Percentiles rank a stretch among this genome's conserved stretches.
Evolutionary conservation across 139 green algal species (phyloP).

Genomic region (Chlorella ohadii): DNA sequence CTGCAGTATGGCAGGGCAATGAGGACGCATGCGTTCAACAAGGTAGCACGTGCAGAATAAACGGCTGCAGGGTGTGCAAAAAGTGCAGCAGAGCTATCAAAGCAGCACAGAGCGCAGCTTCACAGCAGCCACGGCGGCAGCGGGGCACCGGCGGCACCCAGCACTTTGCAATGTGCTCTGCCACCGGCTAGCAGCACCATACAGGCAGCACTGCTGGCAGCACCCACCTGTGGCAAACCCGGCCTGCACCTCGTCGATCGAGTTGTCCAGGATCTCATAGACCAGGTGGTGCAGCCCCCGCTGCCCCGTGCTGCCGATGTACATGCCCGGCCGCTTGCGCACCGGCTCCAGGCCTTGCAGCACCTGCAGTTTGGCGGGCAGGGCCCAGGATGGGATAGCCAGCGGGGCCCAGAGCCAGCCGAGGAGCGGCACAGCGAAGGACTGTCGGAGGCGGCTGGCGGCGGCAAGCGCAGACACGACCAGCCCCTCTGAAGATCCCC

Average conservation of each 20-base stretch:
- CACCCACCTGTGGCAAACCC: slow-evolving; percentile 71
- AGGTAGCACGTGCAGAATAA: no score
- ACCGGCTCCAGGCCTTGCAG: slow-evolving; percentile 98
- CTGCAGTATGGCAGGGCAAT: no score
- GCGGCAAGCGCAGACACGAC: neutral
- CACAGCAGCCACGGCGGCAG: neutral
- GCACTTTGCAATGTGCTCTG: no score
- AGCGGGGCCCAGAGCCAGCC: no score
- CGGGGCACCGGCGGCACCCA: neutral
- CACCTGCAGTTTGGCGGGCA: slow-evolving; percentile 69
- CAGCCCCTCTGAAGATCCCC: neutral
- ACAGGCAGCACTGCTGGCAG: neutral
- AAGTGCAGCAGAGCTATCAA: no score
- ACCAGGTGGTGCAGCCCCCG: slow-evolving; percentile 97
- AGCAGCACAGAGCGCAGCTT: neutral
- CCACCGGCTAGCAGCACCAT: neutral
- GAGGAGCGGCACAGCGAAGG: neutral
- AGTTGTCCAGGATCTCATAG: slow-evolving; percentile 98
- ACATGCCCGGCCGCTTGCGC: slow-evolving; percentile 98
- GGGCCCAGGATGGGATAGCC: no score
- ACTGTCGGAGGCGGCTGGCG: neutral
- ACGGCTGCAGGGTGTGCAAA: neutral
- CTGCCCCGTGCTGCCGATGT: slow-evolving; percentile 96
- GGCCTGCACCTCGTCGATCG: slow-evolving; percentile 90
- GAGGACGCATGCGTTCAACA: no score